Evolutionary conservation across 352 stramenopile species (phyloP).

Genomic region (Phytophthora palmivora): DNA sequence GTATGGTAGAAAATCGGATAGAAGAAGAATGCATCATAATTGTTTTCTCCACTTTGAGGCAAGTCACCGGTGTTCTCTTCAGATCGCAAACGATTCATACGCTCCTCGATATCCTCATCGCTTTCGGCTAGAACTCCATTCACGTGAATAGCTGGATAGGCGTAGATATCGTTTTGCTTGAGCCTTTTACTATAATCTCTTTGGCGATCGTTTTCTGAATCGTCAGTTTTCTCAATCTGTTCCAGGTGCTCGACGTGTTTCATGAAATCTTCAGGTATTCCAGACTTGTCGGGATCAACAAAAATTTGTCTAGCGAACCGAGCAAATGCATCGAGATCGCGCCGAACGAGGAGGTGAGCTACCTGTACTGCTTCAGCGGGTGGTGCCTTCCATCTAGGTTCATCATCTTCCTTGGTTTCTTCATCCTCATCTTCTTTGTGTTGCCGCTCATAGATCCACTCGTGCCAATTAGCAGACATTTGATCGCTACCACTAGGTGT

Average conservation of each 20-base stretch:
- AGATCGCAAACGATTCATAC: constrained; percentile 37
- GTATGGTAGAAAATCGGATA: constrained; percentile 41
- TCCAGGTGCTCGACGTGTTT: constrained; percentile 58
- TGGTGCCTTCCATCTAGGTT: constrained; percentile 9
- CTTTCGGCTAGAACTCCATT: constrained; percentile 58
- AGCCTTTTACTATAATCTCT: constrained; percentile 19
- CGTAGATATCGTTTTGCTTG: constrained; percentile 41
- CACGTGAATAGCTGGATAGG: constrained; percentile 64
- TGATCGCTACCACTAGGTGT: constrained; percentile 68
- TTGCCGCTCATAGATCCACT: constrained; percentile 76
- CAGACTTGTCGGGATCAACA: constrained; percentile 38
- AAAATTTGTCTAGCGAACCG: constrained; percentile 61
- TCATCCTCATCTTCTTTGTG: constrained; percentile 21
- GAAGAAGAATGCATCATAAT: constrained; percentile 53
- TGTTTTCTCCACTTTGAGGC: constrained; percentile 7
- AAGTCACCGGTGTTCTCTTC: constrained; percentile 22
- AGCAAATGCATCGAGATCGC: constrained; percentile 57
- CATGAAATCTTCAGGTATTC: constrained; percentile 50
- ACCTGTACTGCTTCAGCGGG: constrained; percentile 19
- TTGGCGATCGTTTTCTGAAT: constrained; percentile 23
- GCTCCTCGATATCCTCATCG: constrained; percentile 61
- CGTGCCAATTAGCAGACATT: constrained; percentile 82
- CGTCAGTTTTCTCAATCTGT: constrained; percentile 21
- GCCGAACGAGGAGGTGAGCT: constrained; percentile 41
- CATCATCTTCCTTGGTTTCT: constrained; percentile 27